Percentiles rank a stretch among this genome's conserved stretches.
phyloP scores from a whole-genome alignment of 768 basidiomycete species.

The Mycena indigotica region DNA sequence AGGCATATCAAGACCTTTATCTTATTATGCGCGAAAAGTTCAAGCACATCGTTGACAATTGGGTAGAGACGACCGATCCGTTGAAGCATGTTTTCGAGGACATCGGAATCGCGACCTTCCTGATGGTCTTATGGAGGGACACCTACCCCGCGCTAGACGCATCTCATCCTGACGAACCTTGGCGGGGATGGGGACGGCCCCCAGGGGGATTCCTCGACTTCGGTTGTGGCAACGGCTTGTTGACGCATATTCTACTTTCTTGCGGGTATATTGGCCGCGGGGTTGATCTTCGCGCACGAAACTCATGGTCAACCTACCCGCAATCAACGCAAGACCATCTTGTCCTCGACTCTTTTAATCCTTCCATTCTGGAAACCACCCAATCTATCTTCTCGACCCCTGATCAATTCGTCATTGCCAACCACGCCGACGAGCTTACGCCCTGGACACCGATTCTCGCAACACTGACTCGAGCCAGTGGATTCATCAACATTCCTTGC shows the following conservation, averaged over 20 bases:
- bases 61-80: conserved; percentile 85
- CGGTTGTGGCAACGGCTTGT: conserved; percentile 91
- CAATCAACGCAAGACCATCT: conserved; percentile 59
- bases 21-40: conserved; percentile 84
- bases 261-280: conserved; percentile 88
- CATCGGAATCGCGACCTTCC: conserved; percentile 90
- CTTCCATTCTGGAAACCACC: conserved; percentile 35
- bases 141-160: conserved; percentile 45
- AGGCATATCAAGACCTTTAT: conserved; percentile 88
- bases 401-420: conserved; percentile 82
- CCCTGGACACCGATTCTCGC: conserved; percentile 91
- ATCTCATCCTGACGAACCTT: conserved; percentile 42
- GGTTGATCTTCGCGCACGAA: conserved; percentile 82
- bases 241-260: conserved; percentile 81
- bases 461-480: conserved; percentile 57
- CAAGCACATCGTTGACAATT: conserved; percentile 70
- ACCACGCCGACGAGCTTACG: conserved; percentile 95
- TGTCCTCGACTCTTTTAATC: conserved; percentile 72
- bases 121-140: conserved; percentile 89
- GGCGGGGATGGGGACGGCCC: conserved; percentile 78
- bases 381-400: conserved; percentile 33
- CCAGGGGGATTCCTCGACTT: conserved; percentile 87
- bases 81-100: conserved; percentile 95
- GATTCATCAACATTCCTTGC: conserved; percentile 86
- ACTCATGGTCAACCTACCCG: conserved; percentile 84